Evolutionary conservation across 805 yeast species (phyloP).

Genomic region (Novakomyces olei): DNA sequence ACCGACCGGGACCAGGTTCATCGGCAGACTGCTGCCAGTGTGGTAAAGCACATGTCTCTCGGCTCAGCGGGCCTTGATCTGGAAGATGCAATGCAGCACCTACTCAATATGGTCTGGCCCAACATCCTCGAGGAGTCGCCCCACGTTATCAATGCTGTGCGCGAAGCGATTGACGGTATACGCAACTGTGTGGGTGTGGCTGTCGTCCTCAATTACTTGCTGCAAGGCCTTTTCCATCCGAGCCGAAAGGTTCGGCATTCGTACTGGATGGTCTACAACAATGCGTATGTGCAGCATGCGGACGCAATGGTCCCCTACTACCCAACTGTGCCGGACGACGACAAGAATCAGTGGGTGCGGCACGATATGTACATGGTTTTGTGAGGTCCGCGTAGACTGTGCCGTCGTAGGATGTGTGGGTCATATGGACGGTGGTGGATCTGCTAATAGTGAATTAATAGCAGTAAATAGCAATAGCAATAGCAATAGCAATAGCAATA

Average conservation of each 20-base stretch:
- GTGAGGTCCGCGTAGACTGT: too few species aligned
- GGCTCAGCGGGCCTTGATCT: slow-evolving; percentile 53
- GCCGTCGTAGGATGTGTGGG: too few species aligned
- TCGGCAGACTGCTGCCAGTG: slow-evolving; percentile 85
- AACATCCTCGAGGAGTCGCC: slow-evolving; percentile 88
- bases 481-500: too few species aligned
- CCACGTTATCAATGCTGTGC: slow-evolving; percentile 64
- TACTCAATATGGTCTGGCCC: slow-evolving; percentile 62
- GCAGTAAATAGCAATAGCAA: too few species aligned
- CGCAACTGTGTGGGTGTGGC: slow-evolving; percentile 60
- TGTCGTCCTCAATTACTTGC: slow-evolving; percentile 43
- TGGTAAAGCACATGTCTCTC: slow-evolving; percentile 58
- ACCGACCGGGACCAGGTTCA: slow-evolving; percentile 81
- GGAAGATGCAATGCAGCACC: slow-evolving; percentile 68
- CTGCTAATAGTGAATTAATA: too few species aligned
- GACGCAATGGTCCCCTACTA: slow-evolving; percentile 68
- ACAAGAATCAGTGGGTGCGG: neutral
- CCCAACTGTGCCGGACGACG: slow-evolving; percentile 30
- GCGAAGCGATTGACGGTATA: slow-evolving; percentile 59
- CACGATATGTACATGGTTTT: neutral
- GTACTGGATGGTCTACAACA: slow-evolving; percentile 69
- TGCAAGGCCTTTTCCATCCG: slow-evolving; percentile 86
- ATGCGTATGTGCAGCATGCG: slow-evolving; percentile 46
- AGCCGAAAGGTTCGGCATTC: slow-evolving; percentile 67
- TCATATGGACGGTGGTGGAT: too few species aligned